These are phyloP conservation scores for Tolypocladium endophyticum DNA, from an alignment of 2,329 filamentous ascomycete genomes.

Conservation along the genomic window DNA sequence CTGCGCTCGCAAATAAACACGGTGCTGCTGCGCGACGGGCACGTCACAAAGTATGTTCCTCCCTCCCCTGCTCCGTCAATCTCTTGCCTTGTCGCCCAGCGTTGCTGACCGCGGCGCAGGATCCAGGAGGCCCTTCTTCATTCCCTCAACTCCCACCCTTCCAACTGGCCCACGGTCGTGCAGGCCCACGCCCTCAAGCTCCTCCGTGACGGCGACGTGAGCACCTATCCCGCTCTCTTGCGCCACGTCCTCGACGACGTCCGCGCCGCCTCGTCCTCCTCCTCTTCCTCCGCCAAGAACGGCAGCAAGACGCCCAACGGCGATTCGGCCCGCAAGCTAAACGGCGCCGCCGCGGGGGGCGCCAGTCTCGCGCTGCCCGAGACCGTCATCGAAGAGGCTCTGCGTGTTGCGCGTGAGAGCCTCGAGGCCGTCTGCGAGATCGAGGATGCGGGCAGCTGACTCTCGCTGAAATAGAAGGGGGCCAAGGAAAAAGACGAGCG, in stretches of 20 bases:
- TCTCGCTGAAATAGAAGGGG: background rate
- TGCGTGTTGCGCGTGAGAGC: slow-evolving; percentile 48
- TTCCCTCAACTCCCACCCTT: slow-evolving; percentile 44
- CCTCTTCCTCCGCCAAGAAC: slow-evolving; percentile 16
- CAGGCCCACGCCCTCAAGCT: slow-evolving; percentile 50
- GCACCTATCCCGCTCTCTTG: slow-evolving; percentile 51
- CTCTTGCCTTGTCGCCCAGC: no score
- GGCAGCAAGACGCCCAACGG: slow-evolving; percentile 26
- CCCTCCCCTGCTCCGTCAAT: background rate
- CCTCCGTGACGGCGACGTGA: slow-evolving; percentile 48
- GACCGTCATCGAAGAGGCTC: slow-evolving; percentile 49
- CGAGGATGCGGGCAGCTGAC: slow-evolving; percentile 14
- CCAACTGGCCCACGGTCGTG: slow-evolving; percentile 53
- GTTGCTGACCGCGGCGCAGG: slow-evolving; percentile 21
- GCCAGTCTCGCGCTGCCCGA: slow-evolving; percentile 43
- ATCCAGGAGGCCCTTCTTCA: slow-evolving; percentile 57
- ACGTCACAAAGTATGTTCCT: slow-evolving; percentile 42
- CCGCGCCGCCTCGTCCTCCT: slow-evolving; percentile 32
- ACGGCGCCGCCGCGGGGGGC: slow-evolving; percentile 14
- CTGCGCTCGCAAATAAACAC: slow-evolving; percentile 53
- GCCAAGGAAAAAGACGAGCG: background rate
- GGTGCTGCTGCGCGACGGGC: slow-evolving; percentile 45
- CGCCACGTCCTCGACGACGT: slow-evolving; percentile 52
- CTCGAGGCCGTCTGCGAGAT: slow-evolving; percentile 39
- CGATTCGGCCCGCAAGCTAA: slow-evolving; percentile 13